Evolutionary conservation across 2,329 filamentous ascomycete genomes (phyloP).

Genomic region (Verticillium albo-atrum): DNA sequence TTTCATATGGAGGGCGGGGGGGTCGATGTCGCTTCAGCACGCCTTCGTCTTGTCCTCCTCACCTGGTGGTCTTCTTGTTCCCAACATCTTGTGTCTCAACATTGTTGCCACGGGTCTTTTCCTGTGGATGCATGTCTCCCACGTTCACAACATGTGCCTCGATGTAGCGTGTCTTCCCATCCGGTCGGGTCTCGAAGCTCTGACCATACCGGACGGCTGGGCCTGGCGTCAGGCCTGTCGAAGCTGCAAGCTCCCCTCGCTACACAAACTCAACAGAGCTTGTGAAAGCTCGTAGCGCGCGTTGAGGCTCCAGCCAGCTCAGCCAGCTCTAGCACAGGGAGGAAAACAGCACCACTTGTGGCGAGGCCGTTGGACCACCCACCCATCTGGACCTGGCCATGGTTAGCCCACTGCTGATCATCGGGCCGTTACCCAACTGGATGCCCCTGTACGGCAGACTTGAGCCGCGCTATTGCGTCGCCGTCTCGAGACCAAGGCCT

Average conservation of each 20-base stretch:
- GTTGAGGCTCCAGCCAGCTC: not conserved
- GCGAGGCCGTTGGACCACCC: not conserved
- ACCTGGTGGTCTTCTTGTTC: no score
- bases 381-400: not conserved
- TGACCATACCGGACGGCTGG: not conserved
- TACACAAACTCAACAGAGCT: not conserved
- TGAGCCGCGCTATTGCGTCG: not conserved
- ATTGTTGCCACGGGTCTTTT: not conserved
- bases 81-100: not conserved
- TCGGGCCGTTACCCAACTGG: not conserved
- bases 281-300: not conserved
- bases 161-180: not conserved
- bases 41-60: no score
- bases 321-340: not conserved
- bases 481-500: not conserved
- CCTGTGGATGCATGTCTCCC: no score
- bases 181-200: not conserved
- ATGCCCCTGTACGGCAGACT: not conserved
- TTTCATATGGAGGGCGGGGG: not conserved
- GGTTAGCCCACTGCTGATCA: not conserved
- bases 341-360: not conserved
- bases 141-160: not conserved
- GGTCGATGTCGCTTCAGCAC: not conserved
- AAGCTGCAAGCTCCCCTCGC: not conserved
- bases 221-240: not conserved